Base-by-base conservation (phyloP, 2,329 filamentous ascomycete species). In the Lachnellula cervina region DNA sequence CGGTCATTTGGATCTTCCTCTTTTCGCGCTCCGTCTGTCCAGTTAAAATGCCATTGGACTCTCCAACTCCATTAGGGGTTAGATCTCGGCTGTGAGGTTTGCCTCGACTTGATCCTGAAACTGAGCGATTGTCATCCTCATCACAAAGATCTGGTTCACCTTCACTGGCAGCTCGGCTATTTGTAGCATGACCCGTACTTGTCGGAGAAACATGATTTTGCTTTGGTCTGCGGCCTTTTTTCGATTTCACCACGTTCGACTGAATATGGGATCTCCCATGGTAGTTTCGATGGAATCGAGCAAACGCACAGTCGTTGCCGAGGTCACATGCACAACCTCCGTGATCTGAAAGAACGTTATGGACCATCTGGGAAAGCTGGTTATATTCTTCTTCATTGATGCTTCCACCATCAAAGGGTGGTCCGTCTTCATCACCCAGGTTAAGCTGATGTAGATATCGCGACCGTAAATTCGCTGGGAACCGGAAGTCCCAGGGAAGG, bases 271-370 rank as follows among this genome's bases (percentile, higher is more conserved):
- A 67, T 54, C 76, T 79, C 42, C 71, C 70, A 54, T 80, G 71
- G 64, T 84, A 83, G 51, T 79, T 80, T 50, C 80, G 76, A 65
- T 84, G 80, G 61, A 87, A 87, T 19, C 81, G 80, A 56, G 76
- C 77, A 71, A 87, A 87, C 2, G 82, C 80, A 64, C 84, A 87
- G 55, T 85, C 80, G 42, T 75, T 73, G 7, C 81, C 82, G 14
- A 83, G 69, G 55, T 87, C 80, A 69, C 89, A 93, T 4, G 88
- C 89, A 71, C 89, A 93, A 17, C 88, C 88, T 17, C 89, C 89
- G 64, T 90, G 88, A 68, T 91, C 88, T 17, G 87, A 87, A 6
- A 92, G 77, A 8, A 91, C 84, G 42, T 78, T 80, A 51, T 84
- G 79, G 6, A 90, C 81, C 82, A 86, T 90, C 16, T 78, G 78